Evolutionary conservation across 2,329 filamentous ascomycete species (phyloP).

Genomic region (Trichoderma guizhouense): DNA sequence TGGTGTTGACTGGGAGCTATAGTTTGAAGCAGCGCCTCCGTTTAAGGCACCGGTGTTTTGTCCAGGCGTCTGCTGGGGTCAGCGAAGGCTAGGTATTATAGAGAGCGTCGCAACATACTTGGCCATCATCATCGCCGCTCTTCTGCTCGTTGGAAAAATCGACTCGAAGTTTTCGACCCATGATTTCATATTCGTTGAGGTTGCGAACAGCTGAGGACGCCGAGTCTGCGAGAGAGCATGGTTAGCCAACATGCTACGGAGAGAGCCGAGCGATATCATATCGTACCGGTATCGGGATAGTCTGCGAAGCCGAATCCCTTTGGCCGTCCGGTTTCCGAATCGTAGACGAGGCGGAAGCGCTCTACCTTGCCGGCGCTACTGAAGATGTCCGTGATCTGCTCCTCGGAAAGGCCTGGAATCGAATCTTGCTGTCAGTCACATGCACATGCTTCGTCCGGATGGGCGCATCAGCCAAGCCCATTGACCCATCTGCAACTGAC

Average conservation of each 20-base stretch:
- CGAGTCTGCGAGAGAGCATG: constrained; percentile 48
- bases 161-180: constrained; percentile 89
- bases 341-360: constrained; percentile 90
- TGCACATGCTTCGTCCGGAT: background rate
- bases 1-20: constrained; percentile 42
- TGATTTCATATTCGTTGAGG: constrained; percentile 90
- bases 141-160: constrained; percentile 94
- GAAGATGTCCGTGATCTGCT: constrained; percentile 93
- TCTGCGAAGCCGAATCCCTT: constrained; percentile 98
- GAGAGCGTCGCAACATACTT: constrained; percentile 8
- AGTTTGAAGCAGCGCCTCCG: constrained; percentile 30
- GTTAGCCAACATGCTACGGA: constrained; percentile 21
- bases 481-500: constrained; percentile 39
- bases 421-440: constrained; percentile 22
- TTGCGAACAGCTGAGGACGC: constrained; percentile 94
- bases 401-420: constrained; percentile 83
- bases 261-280: background rate
- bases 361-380: constrained; percentile 84
- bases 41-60: constrained; percentile 33
- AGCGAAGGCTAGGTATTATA: background rate
- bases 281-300: constrained; percentile 80
- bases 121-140: constrained; percentile 56
- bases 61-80: constrained; percentile 21
- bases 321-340: constrained; percentile 88
- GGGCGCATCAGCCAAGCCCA: background rate